phyloP scores from a whole-genome alignment of 1,284 basidiomycete species.

The Moesziomyces parantarcticus region DNA sequence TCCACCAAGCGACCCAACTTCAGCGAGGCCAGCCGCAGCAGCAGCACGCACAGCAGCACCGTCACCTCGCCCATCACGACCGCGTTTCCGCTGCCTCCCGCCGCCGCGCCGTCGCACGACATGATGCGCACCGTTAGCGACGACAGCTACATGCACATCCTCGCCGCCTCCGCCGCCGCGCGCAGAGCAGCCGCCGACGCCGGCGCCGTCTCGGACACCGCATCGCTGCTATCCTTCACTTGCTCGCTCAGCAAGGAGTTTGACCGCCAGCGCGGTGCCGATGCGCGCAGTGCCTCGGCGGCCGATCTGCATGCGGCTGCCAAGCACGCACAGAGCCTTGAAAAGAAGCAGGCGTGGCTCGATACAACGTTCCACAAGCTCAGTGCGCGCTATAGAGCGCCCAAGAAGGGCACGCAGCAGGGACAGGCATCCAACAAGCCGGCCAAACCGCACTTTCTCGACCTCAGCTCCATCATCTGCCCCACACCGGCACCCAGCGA shows the following conservation, averaged over 20 bases:
- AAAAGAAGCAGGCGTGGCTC: slow-evolving; percentile 37
- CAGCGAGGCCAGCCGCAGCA: slow-evolving; percentile 30
- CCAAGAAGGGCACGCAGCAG: slow-evolving; percentile 15
- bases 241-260: slow-evolving; percentile 46
- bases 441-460: slow-evolving; percentile 47
- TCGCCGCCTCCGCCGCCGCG: slow-evolving; percentile 39
- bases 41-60: slow-evolving; percentile 23
- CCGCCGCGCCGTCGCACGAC: slow-evolving; percentile 15
- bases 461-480: slow-evolving; percentile 47
- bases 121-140: slow-evolving; percentile 45
- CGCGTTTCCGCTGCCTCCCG: slow-evolving; percentile 24
- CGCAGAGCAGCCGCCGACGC: slow-evolving; percentile 25
- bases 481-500: slow-evolving; percentile 18
- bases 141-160: slow-evolving; percentile 42
- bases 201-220: slow-evolving; percentile 20
- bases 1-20: slow-evolving; percentile 42
- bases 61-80: slow-evolving; percentile 29
- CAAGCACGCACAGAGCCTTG: background rate
- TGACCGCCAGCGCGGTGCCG: slow-evolving; percentile 30
- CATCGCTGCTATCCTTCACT: slow-evolving; percentile 39
- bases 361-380: slow-evolving; percentile 46
- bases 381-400: slow-evolving; percentile 24
- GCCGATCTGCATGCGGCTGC: slow-evolving; percentile 5
- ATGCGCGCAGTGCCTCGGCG: slow-evolving; percentile 11
- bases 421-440: slow-evolving; percentile 3